These are phyloP conservation scores for Paramecium sexaurelia DNA, from an alignment of 73 alveolate genomes.

Conservation along the genomic window DNA sequence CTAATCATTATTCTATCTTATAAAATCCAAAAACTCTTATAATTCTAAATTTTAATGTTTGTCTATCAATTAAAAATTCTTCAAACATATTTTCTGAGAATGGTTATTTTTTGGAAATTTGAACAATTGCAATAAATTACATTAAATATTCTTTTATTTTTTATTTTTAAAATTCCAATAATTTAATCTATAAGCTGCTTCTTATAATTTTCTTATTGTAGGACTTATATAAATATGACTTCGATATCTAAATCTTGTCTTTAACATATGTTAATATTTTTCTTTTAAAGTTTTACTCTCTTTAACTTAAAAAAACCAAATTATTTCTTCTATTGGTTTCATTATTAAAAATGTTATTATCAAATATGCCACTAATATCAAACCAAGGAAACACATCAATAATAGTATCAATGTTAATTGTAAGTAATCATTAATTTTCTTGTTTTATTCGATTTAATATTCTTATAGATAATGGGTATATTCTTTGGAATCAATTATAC, in stretches of 20 bases:
- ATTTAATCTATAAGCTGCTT: not conserved
- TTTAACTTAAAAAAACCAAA: not conserved
- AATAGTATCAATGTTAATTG: not conserved
- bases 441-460: not conserved
- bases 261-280: not conserved
- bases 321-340: conserved; percentile 4
- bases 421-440: not conserved
- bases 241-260: not conserved
- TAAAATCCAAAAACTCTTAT: not conserved
- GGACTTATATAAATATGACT: not conserved
- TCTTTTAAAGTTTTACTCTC: not conserved
- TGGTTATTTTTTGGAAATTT: not conserved
- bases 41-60: not conserved
- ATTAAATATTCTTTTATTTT: not conserved
- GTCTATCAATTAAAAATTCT: not conserved
- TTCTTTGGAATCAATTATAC: not conserved
- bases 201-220: not conserved
- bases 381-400: not conserved
- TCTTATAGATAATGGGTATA: not conserved
- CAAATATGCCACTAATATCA: not conserved
- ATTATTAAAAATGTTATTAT: not conserved
- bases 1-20: not conserved
- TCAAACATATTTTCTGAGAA: not conserved
- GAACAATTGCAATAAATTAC: not conserved
- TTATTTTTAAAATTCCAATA: not conserved